Base-by-base conservation (phyloP, 73 alveolate genomes). In the Halteria grandinella region DNA sequence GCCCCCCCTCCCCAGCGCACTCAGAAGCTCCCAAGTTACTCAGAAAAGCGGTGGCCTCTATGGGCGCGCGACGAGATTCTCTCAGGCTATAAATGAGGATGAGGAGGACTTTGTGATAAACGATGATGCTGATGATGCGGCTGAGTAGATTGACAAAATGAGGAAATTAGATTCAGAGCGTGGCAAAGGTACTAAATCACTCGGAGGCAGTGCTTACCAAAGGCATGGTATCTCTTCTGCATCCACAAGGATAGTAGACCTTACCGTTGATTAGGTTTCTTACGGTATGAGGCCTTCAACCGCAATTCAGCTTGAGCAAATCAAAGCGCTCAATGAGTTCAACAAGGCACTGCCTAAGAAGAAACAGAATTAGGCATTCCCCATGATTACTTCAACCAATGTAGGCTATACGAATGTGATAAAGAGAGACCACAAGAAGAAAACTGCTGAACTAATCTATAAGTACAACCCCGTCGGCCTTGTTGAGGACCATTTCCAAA, bases 251-350 rank as follows among this genome's bases (percentile, higher is more conserved):
- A 25, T 45, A 36, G 69, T 45, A 27, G 80, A 66, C 47, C 47
- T 66, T n/a, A 66, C 80, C 3, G 23, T 39, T 15, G 58, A 66
- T 47, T 39, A 66, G 47, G 66, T 66, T 2, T 8, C 14, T 4
- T 66, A 66, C 47, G 80, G 80, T 0, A 44, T 66, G 15, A 66
- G 80, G 33, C 80, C 80, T 2, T 44, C 63, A 41, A 66, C 80
- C 29, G 80, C 80, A 17, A 53, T 66, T 31, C 33, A 66, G 47
- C 43, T 66, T 4, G 8, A 66, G 3, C 32, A 66, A 28, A 8
- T 66, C 15, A 44, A 33, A 25, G 7, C 66, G 32, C 43, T 66
- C 1, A 27, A 40, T 10, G 64, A 32, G 1, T 47, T 44, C 24
- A 66, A 66, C 28, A 12, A 66, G 41, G 29, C 63, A 10, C 39